phyloP scores from a whole-genome alignment of 1,284 basidiomycete species.

The Waitea zeae region DNA sequence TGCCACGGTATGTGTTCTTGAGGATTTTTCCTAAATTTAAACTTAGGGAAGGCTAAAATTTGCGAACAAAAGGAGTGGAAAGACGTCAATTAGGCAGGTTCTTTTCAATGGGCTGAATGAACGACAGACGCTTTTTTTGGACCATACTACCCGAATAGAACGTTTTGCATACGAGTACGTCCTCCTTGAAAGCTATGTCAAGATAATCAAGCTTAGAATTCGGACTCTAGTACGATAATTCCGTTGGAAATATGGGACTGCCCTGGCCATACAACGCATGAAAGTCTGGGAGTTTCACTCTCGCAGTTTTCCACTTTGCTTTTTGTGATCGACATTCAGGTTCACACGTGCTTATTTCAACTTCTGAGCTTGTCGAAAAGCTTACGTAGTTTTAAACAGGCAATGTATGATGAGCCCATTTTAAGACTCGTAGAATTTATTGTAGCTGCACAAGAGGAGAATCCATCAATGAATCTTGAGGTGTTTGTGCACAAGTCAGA shows the following conservation, averaged over 20 bases:
- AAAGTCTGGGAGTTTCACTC: slow-evolving; percentile 60
- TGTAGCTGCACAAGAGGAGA: slow-evolving; percentile 54
- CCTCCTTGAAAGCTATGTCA: neutral
- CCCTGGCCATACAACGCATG: slow-evolving; percentile 73
- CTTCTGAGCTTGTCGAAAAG: neutral
- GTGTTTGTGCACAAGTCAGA: slow-evolving; percentile 97
- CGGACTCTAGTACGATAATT: slow-evolving; percentile 58
- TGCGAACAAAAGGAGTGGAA: slow-evolving; percentile 53
- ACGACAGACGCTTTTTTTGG: slow-evolving; percentile 85
- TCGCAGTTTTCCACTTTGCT: slow-evolving; percentile 68
- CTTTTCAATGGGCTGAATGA: slow-evolving; percentile 75
- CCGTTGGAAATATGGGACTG: slow-evolving; percentile 94
- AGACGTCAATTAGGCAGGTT: slow-evolving; percentile 84
- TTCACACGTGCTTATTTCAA: slow-evolving; percentile 22
- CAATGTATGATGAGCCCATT: slow-evolving; percentile 61
- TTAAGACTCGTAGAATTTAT: slow-evolving; percentile 67
- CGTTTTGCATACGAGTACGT: slow-evolving; percentile 74
- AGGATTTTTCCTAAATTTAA: neutral
- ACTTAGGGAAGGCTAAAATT: neutral
- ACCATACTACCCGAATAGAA: slow-evolving; percentile 65
- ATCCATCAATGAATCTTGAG: slow-evolving; percentile 71
- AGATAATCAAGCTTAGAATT: neutral
- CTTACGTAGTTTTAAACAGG: slow-evolving; percentile 18
- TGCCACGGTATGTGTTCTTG: slow-evolving; percentile 44
- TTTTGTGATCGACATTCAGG: slow-evolving; percentile 95